phyloP scores from a whole-genome alignment of 2,329 filamentous ascomycete genomes.

The Exophiala oligosperma region DNA sequence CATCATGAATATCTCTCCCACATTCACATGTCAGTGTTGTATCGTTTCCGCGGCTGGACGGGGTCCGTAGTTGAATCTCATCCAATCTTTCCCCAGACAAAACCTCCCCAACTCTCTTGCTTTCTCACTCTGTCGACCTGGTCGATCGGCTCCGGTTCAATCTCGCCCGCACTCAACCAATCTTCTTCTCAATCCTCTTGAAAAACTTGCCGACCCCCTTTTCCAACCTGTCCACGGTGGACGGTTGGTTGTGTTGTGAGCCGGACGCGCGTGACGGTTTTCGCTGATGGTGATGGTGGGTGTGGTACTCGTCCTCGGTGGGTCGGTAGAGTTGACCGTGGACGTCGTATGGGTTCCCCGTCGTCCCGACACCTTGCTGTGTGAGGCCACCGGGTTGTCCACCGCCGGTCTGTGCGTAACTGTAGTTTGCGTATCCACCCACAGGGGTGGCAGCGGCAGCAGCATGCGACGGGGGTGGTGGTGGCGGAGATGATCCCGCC shows the following conservation, averaged over 20 bases:
- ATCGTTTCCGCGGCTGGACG: too few species aligned
- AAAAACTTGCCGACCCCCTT: conserved; percentile 46
- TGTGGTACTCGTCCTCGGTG: conserved; percentile 42
- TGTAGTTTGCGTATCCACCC: conserved; percentile 44
- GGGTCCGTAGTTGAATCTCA: too few species aligned
- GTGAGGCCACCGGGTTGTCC: conserved; percentile 20
- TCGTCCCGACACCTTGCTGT: not conserved
- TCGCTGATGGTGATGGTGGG: conserved; percentile 36
- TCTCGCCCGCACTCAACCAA: conserved; percentile 14
- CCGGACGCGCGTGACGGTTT: conserved; percentile 17
- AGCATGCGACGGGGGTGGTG: not conserved
- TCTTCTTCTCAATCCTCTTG: conserved; percentile 47
- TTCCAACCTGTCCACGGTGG: conserved; percentile 41
- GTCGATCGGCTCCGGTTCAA: too few species aligned
- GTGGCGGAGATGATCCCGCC: conserved; percentile 28
- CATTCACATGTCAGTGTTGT: too few species aligned
- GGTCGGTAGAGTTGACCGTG: conserved; percentile 50
- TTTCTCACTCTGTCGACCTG: too few species aligned
- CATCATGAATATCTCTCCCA: too few species aligned
- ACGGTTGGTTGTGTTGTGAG: conserved; percentile 30
- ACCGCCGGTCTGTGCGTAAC: conserved; percentile 37
- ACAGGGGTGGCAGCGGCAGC: conserved; percentile 7
- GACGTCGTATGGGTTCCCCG: conserved; percentile 38
- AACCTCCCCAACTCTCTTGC: too few species aligned
- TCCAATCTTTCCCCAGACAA: too few species aligned